phyloP scores from a whole-genome alignment of 1,139 yeast genomes.

The Yamadazyma friedrichii region DNA sequence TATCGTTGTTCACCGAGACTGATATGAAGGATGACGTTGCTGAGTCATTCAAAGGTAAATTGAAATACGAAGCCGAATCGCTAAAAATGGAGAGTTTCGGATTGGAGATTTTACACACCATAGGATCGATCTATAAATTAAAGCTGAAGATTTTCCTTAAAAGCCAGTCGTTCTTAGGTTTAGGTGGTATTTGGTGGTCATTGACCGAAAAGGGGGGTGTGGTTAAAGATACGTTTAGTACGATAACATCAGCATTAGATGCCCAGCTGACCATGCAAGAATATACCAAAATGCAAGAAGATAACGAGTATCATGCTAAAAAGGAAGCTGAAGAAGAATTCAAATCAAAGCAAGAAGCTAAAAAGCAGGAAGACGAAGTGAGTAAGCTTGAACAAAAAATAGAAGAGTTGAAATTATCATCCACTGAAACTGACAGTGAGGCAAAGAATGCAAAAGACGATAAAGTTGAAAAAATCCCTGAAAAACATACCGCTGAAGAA shows the following conservation, averaged over 20 bases:
- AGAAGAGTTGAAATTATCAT: constrained; percentile 10
- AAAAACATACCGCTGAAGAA: constrained; percentile 73
- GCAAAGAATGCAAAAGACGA: constrained; percentile 1
- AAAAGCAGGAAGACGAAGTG: constrained; percentile 22
- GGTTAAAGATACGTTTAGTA: constrained; percentile 80
- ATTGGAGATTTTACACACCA: constrained; percentile 80
- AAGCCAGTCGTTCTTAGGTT: constrained; percentile 71
- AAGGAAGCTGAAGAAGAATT: constrained; percentile 37
- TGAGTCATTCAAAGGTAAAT: constrained; percentile 65
- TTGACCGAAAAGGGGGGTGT: constrained; percentile 87
- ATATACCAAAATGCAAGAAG: constrained; percentile 66
- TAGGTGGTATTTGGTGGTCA: constrained; percentile 82
- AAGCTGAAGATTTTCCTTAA: constrained; percentile 61
- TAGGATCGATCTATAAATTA: constrained; percentile 74
- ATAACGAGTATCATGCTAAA: constrained; percentile 47
- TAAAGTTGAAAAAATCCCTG: constrained; percentile 28
- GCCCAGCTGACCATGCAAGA: constrained; percentile 90
- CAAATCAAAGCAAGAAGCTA: constrained; percentile 20
- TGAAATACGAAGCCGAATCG: constrained; percentile 80
- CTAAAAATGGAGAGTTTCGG: constrained; percentile 95
- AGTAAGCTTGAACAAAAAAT: constrained; percentile 12
- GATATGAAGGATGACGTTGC: constrained; percentile 69
- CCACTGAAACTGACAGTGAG: constrained; percentile 1
- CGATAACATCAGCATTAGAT: constrained; percentile 83
- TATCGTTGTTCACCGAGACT: constrained; percentile 82